Evolutionary conservation across 2,329 filamentous ascomycete species (phyloP).

Genomic region (Incumbomyces delicatus): DNA sequence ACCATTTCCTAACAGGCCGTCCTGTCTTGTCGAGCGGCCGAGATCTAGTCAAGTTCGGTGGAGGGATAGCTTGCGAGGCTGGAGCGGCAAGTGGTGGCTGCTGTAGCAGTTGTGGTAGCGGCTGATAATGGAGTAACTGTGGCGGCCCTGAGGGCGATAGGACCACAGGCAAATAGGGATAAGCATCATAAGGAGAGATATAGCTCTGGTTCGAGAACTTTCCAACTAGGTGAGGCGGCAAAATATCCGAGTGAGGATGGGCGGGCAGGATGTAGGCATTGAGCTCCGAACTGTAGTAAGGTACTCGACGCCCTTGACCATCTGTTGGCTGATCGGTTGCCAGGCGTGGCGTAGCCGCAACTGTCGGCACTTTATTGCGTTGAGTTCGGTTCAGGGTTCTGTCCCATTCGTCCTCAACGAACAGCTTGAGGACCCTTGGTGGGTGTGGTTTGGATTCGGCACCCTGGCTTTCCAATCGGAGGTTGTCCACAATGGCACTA

Average conservation of each 20-base stretch:
- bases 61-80: background rate
- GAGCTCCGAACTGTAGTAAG: background rate
- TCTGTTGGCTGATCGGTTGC: background rate
- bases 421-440: slow-evolving; percentile 2
- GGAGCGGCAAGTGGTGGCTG: too few relatives aligned
- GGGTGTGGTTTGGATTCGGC: background rate
- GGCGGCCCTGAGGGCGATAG: background rate
- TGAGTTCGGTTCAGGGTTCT: background rate
- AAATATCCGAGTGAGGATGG: background rate
- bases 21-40: slow-evolving; percentile 1
- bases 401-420: background rate
- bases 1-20: slow-evolving; percentile 3
- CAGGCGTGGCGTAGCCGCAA: background rate
- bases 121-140: background rate
- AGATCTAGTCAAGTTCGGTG: background rate
- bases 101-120: too few relatives aligned
- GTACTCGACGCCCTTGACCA: background rate
- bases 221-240: background rate
- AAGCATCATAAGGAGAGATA: slow-evolving; percentile 4
- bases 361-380: background rate
- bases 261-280: background rate
- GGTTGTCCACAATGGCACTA: background rate
- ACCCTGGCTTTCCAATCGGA: background rate
- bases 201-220: background rate
- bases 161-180: background rate